Evolutionary conservation across 306 rosid species (phyloP).

Genomic region (Rosa rugosa): DNA sequence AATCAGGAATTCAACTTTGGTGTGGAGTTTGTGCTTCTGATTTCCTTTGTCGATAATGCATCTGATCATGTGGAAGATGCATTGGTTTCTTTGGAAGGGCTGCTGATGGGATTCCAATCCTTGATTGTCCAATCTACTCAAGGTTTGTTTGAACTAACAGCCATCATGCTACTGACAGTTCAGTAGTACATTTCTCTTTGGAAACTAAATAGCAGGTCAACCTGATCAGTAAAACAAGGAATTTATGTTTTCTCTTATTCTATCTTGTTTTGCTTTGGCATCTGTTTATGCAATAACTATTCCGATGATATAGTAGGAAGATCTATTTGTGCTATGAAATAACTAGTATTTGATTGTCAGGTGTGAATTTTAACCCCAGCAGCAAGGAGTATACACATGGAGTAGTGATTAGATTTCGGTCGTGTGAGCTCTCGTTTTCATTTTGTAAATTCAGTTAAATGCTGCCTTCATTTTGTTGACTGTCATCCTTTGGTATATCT

Average conservation of each 20-base stretch:
- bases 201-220: conserved; percentile 2
- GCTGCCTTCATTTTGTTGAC: conserved; percentile 32
- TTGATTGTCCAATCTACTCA: conserved; percentile 80
- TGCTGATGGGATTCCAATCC: conserved; percentile 63
- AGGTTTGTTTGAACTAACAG: conserved; percentile 44
- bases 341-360: conserved; percentile 41
- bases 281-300: neutral
- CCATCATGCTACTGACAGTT: conserved; percentile 17
- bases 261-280: neutral
- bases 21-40: conserved; percentile 74
- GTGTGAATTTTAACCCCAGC: conserved; percentile 62
- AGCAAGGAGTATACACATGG: conserved; percentile 72
- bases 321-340: neutral
- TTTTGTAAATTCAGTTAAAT: conserved; percentile 25
- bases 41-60: conserved; percentile 53
- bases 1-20: conserved; percentile 84
- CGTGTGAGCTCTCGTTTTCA: conserved; percentile 52
- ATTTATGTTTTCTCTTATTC: conserved; percentile 6
- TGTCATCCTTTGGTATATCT: conserved; percentile 30
- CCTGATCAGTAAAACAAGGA: conserved; percentile 2
- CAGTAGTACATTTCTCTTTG: neutral
- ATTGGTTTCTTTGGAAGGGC: conserved; percentile 49
- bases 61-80: conserved; percentile 49
- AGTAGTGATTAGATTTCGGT: conserved; percentile 75
- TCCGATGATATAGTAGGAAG: conserved; percentile 1